Evolutionary conservation across 495 filamentous ascomycete species (phyloP).

Genomic region (Parathielavia appendiculata): DNA sequence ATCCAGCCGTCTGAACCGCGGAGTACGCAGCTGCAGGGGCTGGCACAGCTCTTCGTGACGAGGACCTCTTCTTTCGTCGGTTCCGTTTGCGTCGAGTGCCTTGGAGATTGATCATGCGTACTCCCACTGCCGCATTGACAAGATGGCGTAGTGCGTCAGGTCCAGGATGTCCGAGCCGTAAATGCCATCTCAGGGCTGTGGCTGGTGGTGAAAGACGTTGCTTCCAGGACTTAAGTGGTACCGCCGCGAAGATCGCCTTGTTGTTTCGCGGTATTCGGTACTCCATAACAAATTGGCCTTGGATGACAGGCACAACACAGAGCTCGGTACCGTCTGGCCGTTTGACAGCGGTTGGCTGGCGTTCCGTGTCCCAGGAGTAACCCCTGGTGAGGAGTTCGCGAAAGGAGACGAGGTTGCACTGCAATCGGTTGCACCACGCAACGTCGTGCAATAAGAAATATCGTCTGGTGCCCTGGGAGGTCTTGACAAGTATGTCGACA

Average conservation of each 20-base stretch:
- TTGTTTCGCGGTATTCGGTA: background rate
- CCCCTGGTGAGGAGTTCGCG: conserved; percentile 8
- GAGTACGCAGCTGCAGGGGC: too few relatives aligned
- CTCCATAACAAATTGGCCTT: conserved; percentile 9
- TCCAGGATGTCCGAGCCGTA: conserved; percentile 7
- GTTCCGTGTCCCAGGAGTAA: conserved; percentile 14
- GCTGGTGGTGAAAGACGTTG: background rate
- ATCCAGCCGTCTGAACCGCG: too few relatives aligned
- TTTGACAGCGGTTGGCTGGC: conserved; percentile 6
- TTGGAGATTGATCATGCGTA: background rate
- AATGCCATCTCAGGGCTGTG: conserved; percentile 6
- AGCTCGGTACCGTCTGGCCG: conserved; percentile 1
- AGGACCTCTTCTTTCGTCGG: background rate
- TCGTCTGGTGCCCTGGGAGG: background rate
- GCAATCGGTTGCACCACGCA: conserved; percentile 10
- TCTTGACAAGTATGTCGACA: background rate
- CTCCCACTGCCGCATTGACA: background rate
- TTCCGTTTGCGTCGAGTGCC: background rate
- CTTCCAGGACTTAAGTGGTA: conserved; percentile 6
- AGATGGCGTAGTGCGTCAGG: background rate
- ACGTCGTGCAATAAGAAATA: conserved; percentile 3
- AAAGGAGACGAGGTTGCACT: conserved; percentile 10
- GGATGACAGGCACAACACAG: background rate
- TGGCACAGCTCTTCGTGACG: too few relatives aligned
- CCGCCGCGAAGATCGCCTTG: too few relatives aligned